Evolutionary conservation across 2,329 filamentous ascomycete species (phyloP), one percentile per base, ranked within the genome.

Genomic region (Biscogniauxia sp.): DNA sequence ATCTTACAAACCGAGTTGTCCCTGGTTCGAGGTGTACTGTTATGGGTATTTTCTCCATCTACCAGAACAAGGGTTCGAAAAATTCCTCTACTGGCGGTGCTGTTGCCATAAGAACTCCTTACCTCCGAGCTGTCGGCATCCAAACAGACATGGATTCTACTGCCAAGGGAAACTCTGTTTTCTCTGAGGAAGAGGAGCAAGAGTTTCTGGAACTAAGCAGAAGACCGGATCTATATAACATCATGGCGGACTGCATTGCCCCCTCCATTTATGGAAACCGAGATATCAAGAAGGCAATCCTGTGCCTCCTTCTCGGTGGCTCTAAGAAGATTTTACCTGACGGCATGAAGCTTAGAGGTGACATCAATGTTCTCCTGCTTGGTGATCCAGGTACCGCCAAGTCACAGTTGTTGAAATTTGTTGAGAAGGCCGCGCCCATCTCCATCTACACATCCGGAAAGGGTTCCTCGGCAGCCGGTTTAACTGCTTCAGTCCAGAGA

Each of bases 391-490:
- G 95, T 86, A 99, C 95, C 1, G 95, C 95, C 60, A 99, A 99
- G 76, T 99, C 95, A 7, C 95, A 99, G 75, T 80, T 99, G 6
- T 81, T 99, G 50, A 99, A 99, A 74, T 99, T 98, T 72, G 95
- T 98, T 5, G 93, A 98, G 74, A 96, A 96, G 74, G 94, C 91
- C 6, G 91, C 95, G 1, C 95, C 95, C 1, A 97, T 98, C 64
- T 94, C 95, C 49, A 97, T 99, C 69, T 99, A 99, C 79, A 99
- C 95, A 0, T 99, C 95, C 5, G 95, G 95, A 69, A 99, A 99
- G 77, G 95, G 95, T 67, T 98, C 95, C 1, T 98, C 94, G 1
- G 95, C 95, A 19, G 95, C 95, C 53, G 95, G 95, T 93, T 80
- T 99, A 66, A 99, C 95, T 19, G 95, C 95, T 0, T 98, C 95